Evolutionary conservation across 306 rosid species (phyloP).

Genomic region (Hippophae gyantsensis): DNA sequence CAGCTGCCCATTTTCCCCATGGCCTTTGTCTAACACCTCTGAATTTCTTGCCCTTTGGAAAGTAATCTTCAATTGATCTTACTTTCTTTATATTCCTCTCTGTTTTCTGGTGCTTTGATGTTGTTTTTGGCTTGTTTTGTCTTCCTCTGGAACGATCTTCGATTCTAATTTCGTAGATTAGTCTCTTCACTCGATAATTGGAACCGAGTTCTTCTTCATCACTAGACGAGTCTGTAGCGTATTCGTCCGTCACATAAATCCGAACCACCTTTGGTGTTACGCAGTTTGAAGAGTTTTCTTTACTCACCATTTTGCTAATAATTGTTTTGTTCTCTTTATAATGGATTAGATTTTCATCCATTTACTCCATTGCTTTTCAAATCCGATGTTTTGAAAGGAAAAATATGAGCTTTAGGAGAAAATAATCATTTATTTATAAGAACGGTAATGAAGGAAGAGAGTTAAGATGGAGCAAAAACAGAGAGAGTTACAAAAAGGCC

Average conservation of each 20-base stretch:
- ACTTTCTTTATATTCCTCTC: neutral
- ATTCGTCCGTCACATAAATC: constrained; percentile 30
- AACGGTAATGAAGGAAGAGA: no score
- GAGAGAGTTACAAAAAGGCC: no score
- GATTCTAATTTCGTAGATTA: constrained; percentile 37
- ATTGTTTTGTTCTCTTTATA: constrained; percentile 19
- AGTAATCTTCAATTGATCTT: neutral
- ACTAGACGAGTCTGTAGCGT: constrained; percentile 54
- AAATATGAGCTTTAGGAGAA: no score
- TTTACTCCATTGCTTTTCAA: no score
- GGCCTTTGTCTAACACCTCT: constrained; percentile 44
- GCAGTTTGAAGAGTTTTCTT: neutral
- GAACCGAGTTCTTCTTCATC: constrained; percentile 25
- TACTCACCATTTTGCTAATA: constrained; percentile 21
- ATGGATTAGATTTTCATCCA: neutral
- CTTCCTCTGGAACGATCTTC: constrained; percentile 10
- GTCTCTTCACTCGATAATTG: constrained; percentile 15
- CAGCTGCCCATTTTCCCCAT: constrained; percentile 59
- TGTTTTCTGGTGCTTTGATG: neutral
- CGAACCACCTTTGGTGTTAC: constrained; percentile 24
- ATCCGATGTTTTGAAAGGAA: no score
- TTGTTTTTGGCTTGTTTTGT: neutral
- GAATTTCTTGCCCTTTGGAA: constrained; percentile 17
- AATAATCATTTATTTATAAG: no score
- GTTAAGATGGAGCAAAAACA: no score